Conservation (phyloP, 805 yeast species). For the Scheffersomyces stipitis region DNA sequence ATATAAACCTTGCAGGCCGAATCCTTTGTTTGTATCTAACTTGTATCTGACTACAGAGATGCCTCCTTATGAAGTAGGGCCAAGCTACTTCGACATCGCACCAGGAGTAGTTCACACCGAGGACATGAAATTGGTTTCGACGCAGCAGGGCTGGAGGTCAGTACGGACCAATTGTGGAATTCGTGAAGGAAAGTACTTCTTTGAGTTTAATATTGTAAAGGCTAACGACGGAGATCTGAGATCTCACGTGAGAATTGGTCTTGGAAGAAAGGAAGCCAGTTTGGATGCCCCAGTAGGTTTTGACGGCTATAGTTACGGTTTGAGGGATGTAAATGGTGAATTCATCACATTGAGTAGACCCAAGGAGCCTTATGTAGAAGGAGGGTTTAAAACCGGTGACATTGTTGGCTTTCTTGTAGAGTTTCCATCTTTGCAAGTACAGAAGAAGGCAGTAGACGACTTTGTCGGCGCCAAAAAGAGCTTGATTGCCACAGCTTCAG, state of each 20-base stretch:
- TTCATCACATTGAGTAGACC: constrained; percentile 76
- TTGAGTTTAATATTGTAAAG: constrained; percentile 65
- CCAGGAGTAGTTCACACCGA: constrained; percentile 45
- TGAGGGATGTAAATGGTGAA: constrained; percentile 77
- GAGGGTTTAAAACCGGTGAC: constrained; percentile 72
- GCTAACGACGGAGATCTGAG: constrained; percentile 28
- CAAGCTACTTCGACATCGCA: constrained; percentile 70
- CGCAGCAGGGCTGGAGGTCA: constrained; percentile 77
- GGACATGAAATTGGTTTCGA: constrained; percentile 45
- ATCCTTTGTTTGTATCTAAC: constrained; percentile 53
- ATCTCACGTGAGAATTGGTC: constrained; percentile 76
- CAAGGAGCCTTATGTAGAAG: constrained; percentile 33
- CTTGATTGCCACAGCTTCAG: constrained; percentile 1
- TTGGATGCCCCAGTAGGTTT: constrained; percentile 94
- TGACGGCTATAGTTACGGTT: constrained; percentile 91
- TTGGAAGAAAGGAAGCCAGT: constrained; percentile 82
- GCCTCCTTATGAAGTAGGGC: constrained; percentile 59
- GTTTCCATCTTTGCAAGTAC: constrained; percentile 57
- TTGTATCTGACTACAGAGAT: constrained; percentile 73
- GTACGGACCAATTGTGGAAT: constrained; percentile 72
- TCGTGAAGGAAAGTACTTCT: constrained; percentile 75
- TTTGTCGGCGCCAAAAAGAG: constrained; percentile 18
- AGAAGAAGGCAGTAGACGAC: constrained; percentile 39
- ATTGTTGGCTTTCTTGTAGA: constrained; percentile 74
- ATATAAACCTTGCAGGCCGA: constrained; percentile 76